These are phyloP conservation scores for Annulohypoxylon moriforme DNA, from an alignment of 495 filamentous ascomycete species.

Conservation along the genomic window DNA sequence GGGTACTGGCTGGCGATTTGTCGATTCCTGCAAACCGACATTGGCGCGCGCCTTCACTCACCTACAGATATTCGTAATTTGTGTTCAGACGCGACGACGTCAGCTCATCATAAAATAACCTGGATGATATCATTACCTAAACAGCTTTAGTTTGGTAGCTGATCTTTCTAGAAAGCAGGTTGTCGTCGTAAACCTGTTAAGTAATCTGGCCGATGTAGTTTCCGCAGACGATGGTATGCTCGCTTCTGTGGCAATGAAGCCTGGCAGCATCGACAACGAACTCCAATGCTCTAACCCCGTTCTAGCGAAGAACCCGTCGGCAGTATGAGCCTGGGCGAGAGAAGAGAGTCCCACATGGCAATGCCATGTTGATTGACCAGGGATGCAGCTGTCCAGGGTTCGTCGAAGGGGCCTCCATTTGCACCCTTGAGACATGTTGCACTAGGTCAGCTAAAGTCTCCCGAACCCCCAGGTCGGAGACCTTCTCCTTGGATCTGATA, in stretches of 20 bases:
- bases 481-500: constrained; percentile 47
- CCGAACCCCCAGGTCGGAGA: constrained; percentile 41
- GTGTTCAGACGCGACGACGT: not conserved
- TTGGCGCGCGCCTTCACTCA: constrained; percentile 7
- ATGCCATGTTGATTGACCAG: constrained; percentile 18
- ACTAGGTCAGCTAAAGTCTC: constrained; percentile 40
- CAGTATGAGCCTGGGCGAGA: constrained; percentile 1
- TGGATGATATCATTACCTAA: not conserved
- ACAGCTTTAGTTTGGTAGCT: constrained; percentile 1
- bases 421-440: constrained; percentile 53
- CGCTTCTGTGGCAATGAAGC: not conserved
- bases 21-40: not conserved
- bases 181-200: not conserved
- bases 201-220: not conserved
- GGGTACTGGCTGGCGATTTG: not conserved
- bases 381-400: constrained; percentile 36
- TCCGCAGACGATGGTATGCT: not conserved
- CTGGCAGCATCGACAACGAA: not conserved
- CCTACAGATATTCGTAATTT: not conserved
- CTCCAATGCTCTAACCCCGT: not conserved
- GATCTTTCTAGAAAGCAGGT: not conserved
- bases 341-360: constrained; percentile 19
- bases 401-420: constrained; percentile 47
- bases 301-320: constrained; percentile 8
- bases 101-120: not conserved